Base-by-base conservation (phyloP, 345 rosid genomes). In the Euclidium syriacum region DNA sequence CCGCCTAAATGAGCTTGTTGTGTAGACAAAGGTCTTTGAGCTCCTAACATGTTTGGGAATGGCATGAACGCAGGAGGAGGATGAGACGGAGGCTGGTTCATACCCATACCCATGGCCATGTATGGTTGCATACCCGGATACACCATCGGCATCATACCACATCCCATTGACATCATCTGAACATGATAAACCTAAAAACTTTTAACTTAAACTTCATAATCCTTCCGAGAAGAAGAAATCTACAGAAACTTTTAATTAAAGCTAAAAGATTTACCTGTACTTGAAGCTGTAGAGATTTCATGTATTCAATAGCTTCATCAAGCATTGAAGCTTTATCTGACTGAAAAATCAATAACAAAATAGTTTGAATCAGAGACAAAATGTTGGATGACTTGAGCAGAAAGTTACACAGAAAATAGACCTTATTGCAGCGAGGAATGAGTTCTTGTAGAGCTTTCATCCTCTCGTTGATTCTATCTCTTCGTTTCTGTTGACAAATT, bases 81-180 rank as follows among this genome's bases (percentile, higher is more conserved):
- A 50, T 39, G n/a, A n/a, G n/a, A n/a, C n/a, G 17, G 55, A 18
- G 75, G 83, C 72, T 78, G 68, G 65, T 74, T 80, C 81, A 85
- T 76, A 22, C 78, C 85, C 80, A 80, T 72, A 30, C 79, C 85
- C 75, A 87, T 81, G 5, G 88, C 83, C 85, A 83, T 76, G 52
- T 81, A 81, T 78, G 71, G 83, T 68, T 79, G 89, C 69, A 83
- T 70, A 1, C 90, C 83, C 0, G 90, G 82, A 69, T 74, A 88
- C 85, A 81, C 83, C 91, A 83, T 81, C 0, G 91, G 91, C 35
- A 80, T 81, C 81, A 86, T 71, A 62, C 96, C 74, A 42, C 91
- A 84, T 73, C 95, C 89, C 91, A 86, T 80, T 68, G 95, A 89
- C 95, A 89, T 89, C 83, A 84, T 81, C 94, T 88, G 78, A 51